Evolutionary conservation across 768 basidiomycete species (phyloP), one percentile per base, ranked within the genome.

Genomic region (Phaeotremella fagi): DNA sequence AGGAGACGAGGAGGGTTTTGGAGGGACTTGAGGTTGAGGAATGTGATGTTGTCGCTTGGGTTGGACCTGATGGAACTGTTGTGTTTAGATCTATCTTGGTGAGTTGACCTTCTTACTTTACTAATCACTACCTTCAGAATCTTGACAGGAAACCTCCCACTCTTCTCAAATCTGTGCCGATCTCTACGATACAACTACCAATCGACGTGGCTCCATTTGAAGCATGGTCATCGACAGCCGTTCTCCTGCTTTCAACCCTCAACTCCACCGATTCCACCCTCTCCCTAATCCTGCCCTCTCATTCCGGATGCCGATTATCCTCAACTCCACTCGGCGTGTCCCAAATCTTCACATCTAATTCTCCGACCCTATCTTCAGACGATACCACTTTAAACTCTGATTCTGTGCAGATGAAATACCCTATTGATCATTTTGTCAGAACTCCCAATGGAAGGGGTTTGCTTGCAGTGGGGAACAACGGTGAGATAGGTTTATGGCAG

Each of bases 81-180:
- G 53, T 57, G 12, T 27, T 71, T 6, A 45, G 68, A 41, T 64
- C 61, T 3, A 61, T 70, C 24, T 20, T 61, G 14, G 70, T 69
- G 48, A 55, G 68, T 53, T 26, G 2, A 28, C 38, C 24, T 37
- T 25, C 24, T 26, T 26, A 22, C 24, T 24, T 9, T 28, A 48
- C 15, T 27, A 4, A 43, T 35, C 57, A 4, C 46, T 60, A 25
- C 38, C 54, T 38, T 27, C 59, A 92, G 90, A 90, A 94, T 74
- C 83, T 95, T 60, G 90, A 94, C 66, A 80, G 86, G 15, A 82
- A 85, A 60, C 91, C 91, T 5, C 91, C 91, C 1, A 69, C 73
- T 0, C 38, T 73, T 22, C 57, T 73, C 22, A 66, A 66, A 53
- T 48, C 64, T 2, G 45, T 64, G 5, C 60, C 57, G 3, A 29